Evolutionary conservation across 2,329 filamentous ascomycete species (phyloP).

Genomic region (Grosmannia penicillata): DNA sequence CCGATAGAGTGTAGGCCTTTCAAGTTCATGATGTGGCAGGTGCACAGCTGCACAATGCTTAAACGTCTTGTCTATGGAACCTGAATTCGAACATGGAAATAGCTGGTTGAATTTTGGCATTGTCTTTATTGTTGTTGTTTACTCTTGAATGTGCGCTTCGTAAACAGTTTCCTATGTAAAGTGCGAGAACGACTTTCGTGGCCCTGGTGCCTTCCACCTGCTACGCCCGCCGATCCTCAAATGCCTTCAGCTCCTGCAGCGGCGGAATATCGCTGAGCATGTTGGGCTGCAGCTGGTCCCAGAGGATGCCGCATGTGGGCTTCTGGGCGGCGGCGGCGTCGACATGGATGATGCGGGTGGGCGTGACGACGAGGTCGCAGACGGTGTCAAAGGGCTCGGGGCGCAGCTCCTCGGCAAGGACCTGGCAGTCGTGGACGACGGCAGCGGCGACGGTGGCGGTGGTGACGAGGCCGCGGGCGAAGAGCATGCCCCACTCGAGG

Average conservation of each 20-base stretch:
- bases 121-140: too few relatives aligned
- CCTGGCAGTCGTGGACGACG: conserved; percentile 5
- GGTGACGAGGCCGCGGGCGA: background rate
- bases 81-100: too few relatives aligned
- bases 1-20: too few relatives aligned
- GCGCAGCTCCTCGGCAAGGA: background rate
- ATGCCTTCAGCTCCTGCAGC: conserved; percentile 1
- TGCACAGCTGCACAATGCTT: too few relatives aligned
- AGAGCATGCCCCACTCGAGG: conserved; percentile 5
- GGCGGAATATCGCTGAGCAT: conserved; percentile 4
- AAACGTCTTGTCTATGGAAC: too few relatives aligned
- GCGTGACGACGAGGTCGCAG: conserved; percentile 4
- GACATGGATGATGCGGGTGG: background rate
- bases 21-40: too few relatives aligned
- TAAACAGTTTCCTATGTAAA: too few relatives aligned
- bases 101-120: too few relatives aligned
- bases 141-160: too few relatives aligned
- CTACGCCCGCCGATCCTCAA: too few relatives aligned
- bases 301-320: conserved; percentile 3
- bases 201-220: too few relatives aligned
- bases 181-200: too few relatives aligned
- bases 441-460: background rate
- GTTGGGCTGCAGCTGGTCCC: background rate
- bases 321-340: background rate
- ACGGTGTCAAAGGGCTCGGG: conserved; percentile 3